Base-by-base conservation (phyloP, 2,329 filamentous ascomycete genomes). In the Ceratocystis lukuohia region DNA sequence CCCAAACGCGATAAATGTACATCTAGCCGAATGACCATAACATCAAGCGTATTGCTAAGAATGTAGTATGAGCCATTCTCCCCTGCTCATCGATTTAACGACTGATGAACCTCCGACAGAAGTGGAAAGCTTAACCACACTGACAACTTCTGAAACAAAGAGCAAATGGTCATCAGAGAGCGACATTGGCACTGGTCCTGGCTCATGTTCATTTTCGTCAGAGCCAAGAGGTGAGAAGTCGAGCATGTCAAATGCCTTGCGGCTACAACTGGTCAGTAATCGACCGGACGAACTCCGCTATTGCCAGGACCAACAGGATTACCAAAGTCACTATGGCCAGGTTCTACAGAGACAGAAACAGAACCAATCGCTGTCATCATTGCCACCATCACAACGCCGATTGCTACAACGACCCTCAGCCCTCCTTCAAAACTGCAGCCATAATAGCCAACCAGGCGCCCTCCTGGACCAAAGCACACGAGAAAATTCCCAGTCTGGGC, bases 41-140 rank as follows among this genome's bases (percentile, higher is more conserved):
- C 30, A 37, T 59, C 12, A 33, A 30, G 17, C 7, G 28, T 7
- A 30, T 7, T 17, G 8, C 41, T 48, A 7, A 48, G 22, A 48
- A 48, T 62, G 61, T 25, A 62, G 28, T 33, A 59, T 59, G 56
- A 59, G 30, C 56, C 56, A 20, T 17, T 59, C 56, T 59, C n/a
- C 56, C 33, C 28, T 59, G 5, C n/a, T 37, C 33, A 59, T 59
- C 56, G 56, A 59, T 59, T 37, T 59, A 37, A 59, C 56, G 56
- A n/a, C 25, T 59, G 56, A 59, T 37, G 56, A 59, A 22, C 56
- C 33, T 59, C 28, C 17, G 33, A 28, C n/a, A 28, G 56, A 59
- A 8, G 56, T 59, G 28, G 28, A 59, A 37, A 59, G 28, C 56
- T 59, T 59, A 28, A 59, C 30, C 17, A 59, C 56, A 59, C 17